Conservation (phyloP, 371 early-diverging fungal species). For the Cokeromyces recurvatus region DNA sequence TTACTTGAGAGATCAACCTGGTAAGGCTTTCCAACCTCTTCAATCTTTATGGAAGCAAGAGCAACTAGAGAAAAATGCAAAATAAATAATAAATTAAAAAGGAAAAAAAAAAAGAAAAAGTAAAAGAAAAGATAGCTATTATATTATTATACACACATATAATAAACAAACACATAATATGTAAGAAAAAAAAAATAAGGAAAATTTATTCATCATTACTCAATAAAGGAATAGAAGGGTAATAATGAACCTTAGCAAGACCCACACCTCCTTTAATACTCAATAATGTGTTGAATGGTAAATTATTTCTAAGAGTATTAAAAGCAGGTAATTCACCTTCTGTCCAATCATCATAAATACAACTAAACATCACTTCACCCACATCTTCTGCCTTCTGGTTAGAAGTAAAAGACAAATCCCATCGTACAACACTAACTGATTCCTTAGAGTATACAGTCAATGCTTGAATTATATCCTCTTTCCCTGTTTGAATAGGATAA, state of each 20-base stretch:
- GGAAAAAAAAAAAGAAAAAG: slow-evolving; percentile 1
- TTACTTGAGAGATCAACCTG: slow-evolving; percentile 77
- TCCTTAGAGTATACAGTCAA: slow-evolving; percentile 10
- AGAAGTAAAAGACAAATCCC: slow-evolving; percentile 17
- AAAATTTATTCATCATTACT: background rate
- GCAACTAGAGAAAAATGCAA: slow-evolving; percentile 33
- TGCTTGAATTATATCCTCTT: slow-evolving; percentile 3
- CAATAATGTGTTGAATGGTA: slow-evolving; percentile 19
- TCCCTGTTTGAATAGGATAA: background rate
- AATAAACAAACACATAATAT: slow-evolving; percentile 9
- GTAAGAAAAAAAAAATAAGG: background rate
- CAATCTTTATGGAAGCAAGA: slow-evolving; percentile 55
- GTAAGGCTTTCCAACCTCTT: slow-evolving; percentile 62
- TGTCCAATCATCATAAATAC: slow-evolving; percentile 50
- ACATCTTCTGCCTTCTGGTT: slow-evolving; percentile 17
- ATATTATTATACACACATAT: no score
- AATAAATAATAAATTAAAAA: background rate
- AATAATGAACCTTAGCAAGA: slow-evolving; percentile 21
- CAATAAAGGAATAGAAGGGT: slow-evolving; percentile 8
- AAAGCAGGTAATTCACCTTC: slow-evolving; percentile 42
- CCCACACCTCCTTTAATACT: slow-evolving; percentile 33
- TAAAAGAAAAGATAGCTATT: background rate
- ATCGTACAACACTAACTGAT: slow-evolving; percentile 4
- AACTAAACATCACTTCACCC: slow-evolving; percentile 28
- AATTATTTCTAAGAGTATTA: slow-evolving; percentile 17